Conservation (phyloP, 2,329 filamentous ascomycete genomes). For the Diaporthe longicolla region DNA sequence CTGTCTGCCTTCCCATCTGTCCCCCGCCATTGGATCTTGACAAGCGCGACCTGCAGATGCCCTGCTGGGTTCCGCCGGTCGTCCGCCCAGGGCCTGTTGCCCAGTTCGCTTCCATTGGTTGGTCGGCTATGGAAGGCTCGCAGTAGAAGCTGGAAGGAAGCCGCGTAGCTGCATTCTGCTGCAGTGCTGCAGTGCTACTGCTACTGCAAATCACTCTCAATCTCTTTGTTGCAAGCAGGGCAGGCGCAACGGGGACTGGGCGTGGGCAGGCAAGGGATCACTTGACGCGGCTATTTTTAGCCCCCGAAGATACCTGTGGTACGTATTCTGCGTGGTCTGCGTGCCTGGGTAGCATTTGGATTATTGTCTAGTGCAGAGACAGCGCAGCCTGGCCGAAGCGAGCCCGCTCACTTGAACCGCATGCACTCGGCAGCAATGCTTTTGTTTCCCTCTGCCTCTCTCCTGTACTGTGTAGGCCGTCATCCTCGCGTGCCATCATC, state of each 20-base stretch:
- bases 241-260: background rate
- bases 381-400: background rate
- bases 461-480: constrained; percentile 22
- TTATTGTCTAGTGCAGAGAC: background rate
- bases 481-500: constrained; percentile 13
- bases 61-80: constrained; percentile 2
- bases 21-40: constrained; percentile 1
- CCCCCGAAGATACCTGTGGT: constrained; percentile 5
- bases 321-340: background rate
- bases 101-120: constrained; percentile 33
- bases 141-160: constrained; percentile 34
- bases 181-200: constrained; percentile 25
- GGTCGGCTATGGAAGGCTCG: constrained; percentile 12
- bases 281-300: constrained; percentile 38
- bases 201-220: constrained; percentile 1
- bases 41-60: constrained; percentile 40
- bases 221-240: background rate
- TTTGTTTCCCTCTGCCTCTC: background rate
- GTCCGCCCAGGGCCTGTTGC: constrained; percentile 14
- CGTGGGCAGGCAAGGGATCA: constrained; percentile 26
- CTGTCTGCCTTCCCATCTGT: background rate
- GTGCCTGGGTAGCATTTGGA: background rate
- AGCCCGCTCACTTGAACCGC: background rate
- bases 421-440: constrained; percentile 16
- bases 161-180: constrained; percentile 6